Evolutionary conservation across 2,329 filamentous ascomycete species (phyloP).

Genomic region (Penicillium polonicum): DNA sequence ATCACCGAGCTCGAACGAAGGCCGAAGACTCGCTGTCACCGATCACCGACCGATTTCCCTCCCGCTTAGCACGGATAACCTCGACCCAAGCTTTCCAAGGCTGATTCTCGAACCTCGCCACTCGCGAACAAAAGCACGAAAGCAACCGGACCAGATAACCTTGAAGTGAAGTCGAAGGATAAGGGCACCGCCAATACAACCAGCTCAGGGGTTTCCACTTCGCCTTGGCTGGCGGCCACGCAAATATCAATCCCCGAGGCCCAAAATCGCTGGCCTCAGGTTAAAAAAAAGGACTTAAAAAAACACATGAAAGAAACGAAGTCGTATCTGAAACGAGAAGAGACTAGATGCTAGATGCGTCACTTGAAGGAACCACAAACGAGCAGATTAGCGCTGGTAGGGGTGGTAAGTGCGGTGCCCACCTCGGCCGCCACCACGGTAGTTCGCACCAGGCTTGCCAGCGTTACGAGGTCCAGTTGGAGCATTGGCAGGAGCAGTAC

Average conservation of each 20-base stretch:
- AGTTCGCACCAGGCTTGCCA: conserved; percentile 86
- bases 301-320: conserved; percentile 12
- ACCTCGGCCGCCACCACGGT: conserved; percentile 82
- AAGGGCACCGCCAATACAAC: neutral
- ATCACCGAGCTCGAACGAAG: neutral
- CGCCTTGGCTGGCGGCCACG: neutral
- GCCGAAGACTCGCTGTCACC: neutral
- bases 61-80: neutral
- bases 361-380: neutral
- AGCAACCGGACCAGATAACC: neutral
- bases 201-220: neutral
- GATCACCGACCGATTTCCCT: neutral
- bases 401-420: conserved; percentile 75
- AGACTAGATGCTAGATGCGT: neutral
- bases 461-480: conserved; percentile 96
- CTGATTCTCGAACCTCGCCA: neutral
- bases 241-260: conserved; percentile 1
- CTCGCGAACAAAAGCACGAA: neutral
- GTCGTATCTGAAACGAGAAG: conserved; percentile 1
- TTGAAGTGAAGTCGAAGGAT: neutral
- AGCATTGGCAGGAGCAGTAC: conserved; percentile 70
- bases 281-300: conserved; percentile 10
- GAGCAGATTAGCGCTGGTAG: conserved; percentile 53
- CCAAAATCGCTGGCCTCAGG: conserved; percentile 5
- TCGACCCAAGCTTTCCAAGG: neutral